Percentiles rank a stretch among this genome's conserved stretches.
Conservation (phyloP, 345 rosid species). For the Salix brachista region DNA sequence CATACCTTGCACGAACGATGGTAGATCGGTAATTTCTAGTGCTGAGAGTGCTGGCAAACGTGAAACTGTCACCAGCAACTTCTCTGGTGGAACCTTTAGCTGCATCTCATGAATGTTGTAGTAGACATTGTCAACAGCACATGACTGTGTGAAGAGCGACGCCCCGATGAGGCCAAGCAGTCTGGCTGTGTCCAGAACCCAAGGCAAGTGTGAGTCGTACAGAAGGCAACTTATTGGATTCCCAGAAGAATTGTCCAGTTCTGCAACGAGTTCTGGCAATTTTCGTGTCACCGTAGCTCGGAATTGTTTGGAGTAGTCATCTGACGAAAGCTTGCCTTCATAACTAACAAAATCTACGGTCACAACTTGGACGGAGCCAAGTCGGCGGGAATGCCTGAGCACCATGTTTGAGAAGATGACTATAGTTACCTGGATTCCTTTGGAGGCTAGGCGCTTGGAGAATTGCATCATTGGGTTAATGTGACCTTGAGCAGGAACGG, state of each 20-base stretch:
- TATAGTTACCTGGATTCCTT: constrained; percentile 2
- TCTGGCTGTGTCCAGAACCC: not conserved
- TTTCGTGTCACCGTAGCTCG: not conserved
- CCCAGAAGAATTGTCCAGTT: not conserved
- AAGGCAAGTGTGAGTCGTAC: not conserved
- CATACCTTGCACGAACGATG: not conserved
- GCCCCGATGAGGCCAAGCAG: not conserved
- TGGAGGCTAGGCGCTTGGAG: not conserved
- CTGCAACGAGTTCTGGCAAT: not conserved
- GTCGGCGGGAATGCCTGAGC: not conserved
- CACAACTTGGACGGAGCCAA: not conserved
- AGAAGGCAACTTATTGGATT: constrained; percentile 1
- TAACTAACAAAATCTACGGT: not conserved
- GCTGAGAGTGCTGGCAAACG: not conserved
- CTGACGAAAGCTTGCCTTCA: no score
- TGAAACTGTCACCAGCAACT: not conserved
- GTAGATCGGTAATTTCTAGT: not conserved
- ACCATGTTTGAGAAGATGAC: not conserved
- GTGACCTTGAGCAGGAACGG: constrained; percentile 5
- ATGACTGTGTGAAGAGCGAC: not conserved
- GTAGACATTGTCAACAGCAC: not conserved
- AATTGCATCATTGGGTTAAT: constrained; percentile 10
- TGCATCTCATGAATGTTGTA: not conserved
- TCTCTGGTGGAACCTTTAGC: not conserved
- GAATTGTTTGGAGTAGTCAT: not conserved